A percentile compares a stretch with the other conserved stretches of the same genome.
Conservation (phyloP, 352 stramenopile genomes). For the Globisporangium solare region DNA sequence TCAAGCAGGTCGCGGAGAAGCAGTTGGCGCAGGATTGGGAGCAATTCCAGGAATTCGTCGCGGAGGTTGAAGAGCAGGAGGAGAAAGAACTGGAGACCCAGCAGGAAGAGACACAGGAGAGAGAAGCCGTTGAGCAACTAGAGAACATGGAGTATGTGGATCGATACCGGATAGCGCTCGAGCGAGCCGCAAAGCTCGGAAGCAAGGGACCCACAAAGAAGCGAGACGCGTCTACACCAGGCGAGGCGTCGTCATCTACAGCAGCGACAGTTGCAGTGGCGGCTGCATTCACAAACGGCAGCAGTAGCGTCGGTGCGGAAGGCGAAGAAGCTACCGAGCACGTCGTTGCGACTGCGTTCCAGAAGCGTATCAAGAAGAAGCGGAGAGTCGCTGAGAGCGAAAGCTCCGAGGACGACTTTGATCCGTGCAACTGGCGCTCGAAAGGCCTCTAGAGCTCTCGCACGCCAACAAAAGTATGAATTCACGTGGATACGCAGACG, state of each 20-base stretch:
- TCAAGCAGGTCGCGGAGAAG: constrained; percentile 39
- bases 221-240: background rate
- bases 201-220: constrained; percentile 10
- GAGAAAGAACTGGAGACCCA: constrained; percentile 25
- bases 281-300: background rate
- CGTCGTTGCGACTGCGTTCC: constrained; percentile 10
- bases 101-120: constrained; percentile 34
- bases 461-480: too few relatives aligned
- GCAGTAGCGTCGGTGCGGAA: background rate
- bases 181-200: constrained; percentile 24
- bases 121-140: constrained; percentile 45
- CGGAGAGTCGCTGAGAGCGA: constrained; percentile 5
- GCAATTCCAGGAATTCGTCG: constrained; percentile 56
- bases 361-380: constrained; percentile 20
- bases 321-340: constrained; percentile 14
- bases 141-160: constrained; percentile 73
- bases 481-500: background rate
- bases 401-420: constrained; percentile 25
- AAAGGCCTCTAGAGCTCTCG: constrained; percentile 22
- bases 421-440: constrained; percentile 45
- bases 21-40: constrained; percentile 50
- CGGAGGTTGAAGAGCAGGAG: constrained; percentile 44
- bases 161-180: constrained; percentile 44
- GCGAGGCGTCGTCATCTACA: background rate
- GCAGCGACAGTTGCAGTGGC: background rate